Base-by-base conservation (phyloP, 1,284 basidiomycete species). In the Pseudozyma flocculosa region DNA sequence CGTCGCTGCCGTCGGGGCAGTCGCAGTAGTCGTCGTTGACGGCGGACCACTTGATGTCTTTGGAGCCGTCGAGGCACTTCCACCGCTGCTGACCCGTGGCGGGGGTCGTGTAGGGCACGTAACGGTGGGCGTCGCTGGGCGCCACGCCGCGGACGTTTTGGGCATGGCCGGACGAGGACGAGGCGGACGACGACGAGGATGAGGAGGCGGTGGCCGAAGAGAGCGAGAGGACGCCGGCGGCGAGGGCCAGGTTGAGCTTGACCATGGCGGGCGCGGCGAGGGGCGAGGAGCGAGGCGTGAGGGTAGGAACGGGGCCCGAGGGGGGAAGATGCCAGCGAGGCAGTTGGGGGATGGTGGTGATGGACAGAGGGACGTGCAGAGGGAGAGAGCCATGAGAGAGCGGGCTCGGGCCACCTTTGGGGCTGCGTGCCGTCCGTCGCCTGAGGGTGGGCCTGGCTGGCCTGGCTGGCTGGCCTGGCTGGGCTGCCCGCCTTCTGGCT, bases 1-100 rank as follows among this genome's bases (percentile, higher is more conserved):
- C 92, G 70, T 96, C 92, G 50, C 88, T 91, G 13, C 92, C 92
- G 73, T 96, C 93, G 32, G 82, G 82, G 76, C 92, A 96, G 80
- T 96, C 92, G 76, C 92, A 96, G 74, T 88, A 93, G 79, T 96
- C 92, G 76, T 96, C 91, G 76, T 96, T 96, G 46, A 96, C 86
- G 17, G 88, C 85, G 23, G 81, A 80, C 85, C 86, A 90, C 2
- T 86, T 80, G 42, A 83, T 78, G 18, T 61, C 39, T 11, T 70
- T 48, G 24, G 60, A 68, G 9, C 57, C 60, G 40, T 64, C 55
- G 32, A 76, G 61, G 34, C 72, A 76, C 36, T 54, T 62, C 61
- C 64, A 76, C 45, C 53, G 53, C 24, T 45, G 37, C 18, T 44
- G 43, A 3, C 52, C 62, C n/a, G n/a, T n/a, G 37, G 43, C 41